These are phyloP conservation scores for Lachancea quebecensis DNA, from an alignment of 805 yeast species.

Conservation along the genomic window DNA sequence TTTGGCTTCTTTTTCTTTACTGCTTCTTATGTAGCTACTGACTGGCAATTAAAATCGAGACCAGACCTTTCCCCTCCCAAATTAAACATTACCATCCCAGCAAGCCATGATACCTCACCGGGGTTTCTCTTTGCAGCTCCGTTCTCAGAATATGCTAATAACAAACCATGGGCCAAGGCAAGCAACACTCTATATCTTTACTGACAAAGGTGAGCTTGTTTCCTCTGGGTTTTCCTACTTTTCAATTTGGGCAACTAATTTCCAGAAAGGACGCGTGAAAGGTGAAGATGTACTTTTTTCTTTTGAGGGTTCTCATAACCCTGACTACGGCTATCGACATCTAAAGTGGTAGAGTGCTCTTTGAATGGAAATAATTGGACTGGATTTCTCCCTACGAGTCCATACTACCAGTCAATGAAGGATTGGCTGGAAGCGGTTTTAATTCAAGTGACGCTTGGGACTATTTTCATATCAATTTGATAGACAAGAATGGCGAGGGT, in stretches of 20 bases:
- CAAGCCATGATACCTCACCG: slow-evolving; percentile 17
- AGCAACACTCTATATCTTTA: slow-evolving; percentile 34
- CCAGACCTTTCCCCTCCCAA: slow-evolving; percentile 33
- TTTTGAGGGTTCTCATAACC: slow-evolving; percentile 34
- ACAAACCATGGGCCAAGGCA: slow-evolving; percentile 26
- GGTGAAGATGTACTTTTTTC: slow-evolving; percentile 29
- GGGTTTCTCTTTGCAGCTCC: slow-evolving; percentile 33
- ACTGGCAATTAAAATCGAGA: slow-evolving; percentile 32
- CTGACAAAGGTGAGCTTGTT: slow-evolving; percentile 32
- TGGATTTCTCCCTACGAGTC: slow-evolving; percentile 33
- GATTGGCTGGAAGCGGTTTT: slow-evolving; percentile 32
- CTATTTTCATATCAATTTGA: slow-evolving; percentile 36
- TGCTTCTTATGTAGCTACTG: slow-evolving; percentile 17
- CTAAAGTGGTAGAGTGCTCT: slow-evolving; percentile 32
- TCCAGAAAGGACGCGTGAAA: slow-evolving; percentile 25
- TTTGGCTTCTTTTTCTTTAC: not conserved
- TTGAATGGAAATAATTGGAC: slow-evolving; percentile 22
- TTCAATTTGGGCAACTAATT: slow-evolving; percentile 31
- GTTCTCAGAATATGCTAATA: slow-evolving; percentile 20
- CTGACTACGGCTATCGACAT: slow-evolving; percentile 30
- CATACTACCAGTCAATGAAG: slow-evolving; percentile 27
- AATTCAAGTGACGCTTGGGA: slow-evolving; percentile 32
- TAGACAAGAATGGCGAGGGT: slow-evolving; percentile 29
- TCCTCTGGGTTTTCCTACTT: slow-evolving; percentile 34
- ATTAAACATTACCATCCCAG: slow-evolving; percentile 31